Conservation (phyloP, 2,329 filamentous ascomycete genomes). For the Cytospora schulzeri region DNA sequence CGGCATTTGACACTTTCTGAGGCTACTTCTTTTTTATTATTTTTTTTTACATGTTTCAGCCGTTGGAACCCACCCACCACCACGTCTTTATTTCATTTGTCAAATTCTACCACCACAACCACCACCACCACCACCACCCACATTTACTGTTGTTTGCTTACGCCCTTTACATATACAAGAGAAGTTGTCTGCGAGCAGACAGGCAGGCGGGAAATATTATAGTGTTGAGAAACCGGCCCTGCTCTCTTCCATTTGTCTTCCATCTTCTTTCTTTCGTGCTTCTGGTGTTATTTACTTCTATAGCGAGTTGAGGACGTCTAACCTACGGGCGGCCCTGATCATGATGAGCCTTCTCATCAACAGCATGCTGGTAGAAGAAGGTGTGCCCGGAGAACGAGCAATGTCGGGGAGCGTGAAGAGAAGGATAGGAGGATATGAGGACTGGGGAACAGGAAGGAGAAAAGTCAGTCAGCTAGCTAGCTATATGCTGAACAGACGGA, state of each 20-base stretch:
- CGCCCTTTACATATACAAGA: conserved; percentile 36
- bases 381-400: neutral
- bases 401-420: neutral
- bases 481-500: neutral
- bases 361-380: neutral
- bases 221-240: conserved; percentile 19
- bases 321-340: neutral
- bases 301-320: neutral
- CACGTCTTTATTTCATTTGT: conserved; percentile 31
- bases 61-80: conserved; percentile 14
- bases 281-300: neutral
- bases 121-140: too few relatives aligned
- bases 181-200: conserved; percentile 35
- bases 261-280: neutral
- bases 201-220: conserved; percentile 21
- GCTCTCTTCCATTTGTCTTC: neutral
- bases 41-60: conserved; percentile 17
- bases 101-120: conserved; percentile 14
- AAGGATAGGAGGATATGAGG: neutral
- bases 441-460: neutral
- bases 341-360: neutral
- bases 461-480: neutral
- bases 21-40: conserved; percentile 18
- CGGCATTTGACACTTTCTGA: conserved; percentile 24
- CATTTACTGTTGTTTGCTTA: conserved; percentile 25